Evolutionary conservation across 371 early-diverging fungal species (phyloP), one percentile per base, ranked within the genome.

Genomic region (Mucor indicus): DNA sequence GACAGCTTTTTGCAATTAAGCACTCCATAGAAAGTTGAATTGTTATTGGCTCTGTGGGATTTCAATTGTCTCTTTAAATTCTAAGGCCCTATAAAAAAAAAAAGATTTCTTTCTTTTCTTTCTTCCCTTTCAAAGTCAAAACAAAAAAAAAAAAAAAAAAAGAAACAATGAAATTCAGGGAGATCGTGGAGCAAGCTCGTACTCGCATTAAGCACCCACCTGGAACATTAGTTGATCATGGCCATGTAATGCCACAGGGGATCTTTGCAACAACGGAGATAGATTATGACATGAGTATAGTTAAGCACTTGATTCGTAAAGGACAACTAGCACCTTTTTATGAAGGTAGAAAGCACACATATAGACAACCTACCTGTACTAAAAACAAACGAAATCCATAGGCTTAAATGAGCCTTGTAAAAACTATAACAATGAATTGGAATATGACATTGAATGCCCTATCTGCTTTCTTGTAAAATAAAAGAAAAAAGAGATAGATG

Each of bases 301-400:
- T 93, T 15, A 75, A 74, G 17, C 65, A 75, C 6, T 63, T 92
- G 27, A 90, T 94, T 47, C 53, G 73, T 1, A 80, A 81, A 22
- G 80, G 92, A 2, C 77, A 76, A 33, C 50, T 95, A 37, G 88
- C 91, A 8, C 94, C 95, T 12, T 92, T 93, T 49, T 95, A 93
- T 62, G 72, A 77, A 59, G 95, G 95, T 38, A 64, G 50, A 27
- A 10, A 38, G 12, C 13, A 38, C 17, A n/a, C 15, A n/a, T 4
- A 29, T 24, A 9, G 15, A 20, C 19, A n/a, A 22, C 10, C 8
- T 7, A 8, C 1, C 9, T 22, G 2, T 16, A 10, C n/a, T 16
- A 30, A 32, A 16, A 20, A 32, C 29, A 27, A 31, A 37, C 21
- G n/a, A 22, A 31, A 31, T 5, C 40, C 24, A 17, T 21, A 52